Evolutionary conservation across 2,329 filamentous ascomycete species (phyloP), one percentile per base, ranked within the genome.

Genomic region (Rutstroemia sp.): DNA sequence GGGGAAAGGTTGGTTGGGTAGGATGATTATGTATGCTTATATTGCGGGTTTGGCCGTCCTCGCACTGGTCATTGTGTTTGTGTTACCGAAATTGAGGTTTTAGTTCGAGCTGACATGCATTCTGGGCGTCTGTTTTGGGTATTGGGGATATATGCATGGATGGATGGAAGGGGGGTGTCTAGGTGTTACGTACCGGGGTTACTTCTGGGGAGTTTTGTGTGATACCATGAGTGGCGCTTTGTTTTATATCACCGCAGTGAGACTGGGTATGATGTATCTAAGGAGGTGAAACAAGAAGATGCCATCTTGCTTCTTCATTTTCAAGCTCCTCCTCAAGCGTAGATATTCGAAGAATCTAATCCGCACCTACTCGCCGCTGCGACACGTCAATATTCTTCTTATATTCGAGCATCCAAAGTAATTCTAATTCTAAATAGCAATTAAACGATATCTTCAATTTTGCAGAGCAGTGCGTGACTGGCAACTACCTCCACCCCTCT

Each of bases 11-110:
- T 95, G 88, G 87, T 90, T 81, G 83, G 91, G 87, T 19, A 27
- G 5, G 52, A 81, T 95, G 76, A 77, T 92, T 73, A 76, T 96
- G 59, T 96, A 94, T 75, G 86, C 78, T 40, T 87, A 89, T 79
- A 91, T 96, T 49, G 88, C 86, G 65, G 89, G 82, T 30, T 71
- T 96, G 60, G 92, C 90, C 85, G 65, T 95, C n/a, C 73, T 83
- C 25, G 80, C 90, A 17, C 75, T 96, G 38, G 65, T 95, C 69
- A 72, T 96, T 61, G 92, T 96, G 12, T 92, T 92, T 75, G 79
- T 92, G 51, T 75, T 90, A 68, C 92, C 92, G 0, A 97, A 96
- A 76, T 72, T 96, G 69, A 80, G 92, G 66, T 94, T 96, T 67
- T 96, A 58, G 58, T 39, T 10, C 7, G 12, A 9, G 2, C 6